phyloP scores from a whole-genome alignment of 148 eudicot species.

The Dianthus caryophyllus region DNA sequence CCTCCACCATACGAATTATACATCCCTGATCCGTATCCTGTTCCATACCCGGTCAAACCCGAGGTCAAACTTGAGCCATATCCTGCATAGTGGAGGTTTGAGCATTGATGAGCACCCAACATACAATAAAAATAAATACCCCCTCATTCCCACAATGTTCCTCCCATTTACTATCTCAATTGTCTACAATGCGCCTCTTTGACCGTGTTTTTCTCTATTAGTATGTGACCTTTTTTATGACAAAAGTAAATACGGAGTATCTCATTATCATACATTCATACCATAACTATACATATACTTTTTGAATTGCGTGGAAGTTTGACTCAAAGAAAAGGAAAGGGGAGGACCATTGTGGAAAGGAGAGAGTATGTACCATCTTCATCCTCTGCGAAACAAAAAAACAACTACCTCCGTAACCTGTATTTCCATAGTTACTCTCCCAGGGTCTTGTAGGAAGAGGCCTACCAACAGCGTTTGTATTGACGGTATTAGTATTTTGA shows the following conservation, averaged over 20 bases:
- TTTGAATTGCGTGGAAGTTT: no score
- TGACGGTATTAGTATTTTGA: constrained; percentile 36
- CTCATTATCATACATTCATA: no score
- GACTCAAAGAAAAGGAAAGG: no score
- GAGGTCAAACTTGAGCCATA: constrained; percentile 50
- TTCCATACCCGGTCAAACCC: constrained; percentile 53
- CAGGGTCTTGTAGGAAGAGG: constrained; percentile 92
- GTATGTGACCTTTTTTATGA: no score
- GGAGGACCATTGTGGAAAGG: no score
- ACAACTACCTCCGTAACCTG: constrained; percentile 57
- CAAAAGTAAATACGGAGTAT: no score
- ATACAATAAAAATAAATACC: not conserved
- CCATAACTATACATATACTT: no score
- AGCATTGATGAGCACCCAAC: constrained; percentile 7
- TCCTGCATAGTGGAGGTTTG: constrained; percentile 39
- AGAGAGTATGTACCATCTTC: constrained; percentile 10
- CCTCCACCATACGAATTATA: constrained; percentile 67
- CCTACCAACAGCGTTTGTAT: constrained; percentile 60
- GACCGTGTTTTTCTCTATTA: no score
- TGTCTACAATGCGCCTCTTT: no score
- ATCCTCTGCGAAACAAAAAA: constrained; percentile 8
- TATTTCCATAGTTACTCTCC: constrained; percentile 56
- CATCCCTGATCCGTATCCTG: constrained; percentile 63
- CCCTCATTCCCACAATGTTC: no score
- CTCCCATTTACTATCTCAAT: no score